Evolutionary conservation across 1,284 basidiomycete species (phyloP), one percentile per base, ranked within the genome.

Genomic region (Apiotrichum porosum): DNA sequence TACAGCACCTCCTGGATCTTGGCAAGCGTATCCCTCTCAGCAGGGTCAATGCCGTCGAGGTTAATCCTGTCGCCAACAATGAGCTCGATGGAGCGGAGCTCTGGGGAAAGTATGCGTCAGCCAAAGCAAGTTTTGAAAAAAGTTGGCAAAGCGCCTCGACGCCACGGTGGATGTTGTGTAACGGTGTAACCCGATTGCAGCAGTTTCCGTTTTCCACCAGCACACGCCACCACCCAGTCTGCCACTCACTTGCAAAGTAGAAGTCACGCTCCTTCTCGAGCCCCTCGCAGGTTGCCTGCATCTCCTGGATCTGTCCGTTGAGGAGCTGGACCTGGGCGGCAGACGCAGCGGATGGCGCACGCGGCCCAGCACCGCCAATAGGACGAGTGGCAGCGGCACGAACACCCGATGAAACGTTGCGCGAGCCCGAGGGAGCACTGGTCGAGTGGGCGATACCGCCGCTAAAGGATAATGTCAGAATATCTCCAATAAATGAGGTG

Each of bases 251-350:
- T 63, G 86, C 84, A 75, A 97, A 98, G 76, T 98, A 98, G 72
- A 98, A 98, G 72, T 97, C 93, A 36, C 93, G 78, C 76, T 97
- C 92, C 76, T 91, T 94, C 77, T 93, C 88, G 35, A 92, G 76
- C 1, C 87, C 87, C 69, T 93, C 91, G 55, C 95, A 78, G 62
- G 88, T 85, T 2, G 79, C 71, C 47, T 83, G 82, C 77, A 97
- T 79, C 59, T 97, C 94, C 60, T 83, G 80, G 52, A 95, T 77
- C 72, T 97, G 88, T 0, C 76, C 74, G 45, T 47, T 67, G 50
- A 52, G 53, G 57, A 37, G 53, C 58, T 37, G 58, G 47, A 33
- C 51, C 51, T 42, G 51, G 18, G 49, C 37, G 28, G 41, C 17
- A 30, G 66, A 66, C 22, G 56, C 63, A n/a, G 60, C 48, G n/a